Evolutionary conservation across 495 filamentous ascomycete species (phyloP).

Genomic region (Parmelia sp.): DNA sequence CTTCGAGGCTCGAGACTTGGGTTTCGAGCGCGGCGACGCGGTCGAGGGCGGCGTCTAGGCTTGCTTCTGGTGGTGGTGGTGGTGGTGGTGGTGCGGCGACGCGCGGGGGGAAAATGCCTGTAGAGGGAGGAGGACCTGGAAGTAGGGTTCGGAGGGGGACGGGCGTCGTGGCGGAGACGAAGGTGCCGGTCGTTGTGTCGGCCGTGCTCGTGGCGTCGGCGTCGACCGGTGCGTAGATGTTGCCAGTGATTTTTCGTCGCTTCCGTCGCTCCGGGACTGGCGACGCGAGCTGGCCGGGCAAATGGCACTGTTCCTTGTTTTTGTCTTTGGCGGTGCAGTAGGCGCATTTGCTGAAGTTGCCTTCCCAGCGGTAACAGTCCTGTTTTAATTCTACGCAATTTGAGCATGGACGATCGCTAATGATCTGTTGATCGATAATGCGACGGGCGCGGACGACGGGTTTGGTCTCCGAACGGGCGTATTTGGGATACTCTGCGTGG

Average conservation of each 20-base stretch:
- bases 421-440: background rate
- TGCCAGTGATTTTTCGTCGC: conserved; percentile 10
- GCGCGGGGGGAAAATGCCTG: background rate
- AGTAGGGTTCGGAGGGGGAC: background rate
- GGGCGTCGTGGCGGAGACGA: background rate
- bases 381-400: background rate
- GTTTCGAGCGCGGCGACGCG: conserved; percentile 8
- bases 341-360: conserved; percentile 13
- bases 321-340: conserved; percentile 16
- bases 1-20: conserved; percentile 9
- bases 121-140: background rate
- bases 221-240: background rate
- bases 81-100: background rate
- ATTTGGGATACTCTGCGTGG: background rate
- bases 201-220: background rate
- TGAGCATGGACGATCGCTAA: background rate
- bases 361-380: conserved; percentile 4
- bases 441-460: background rate
- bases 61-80: background rate
- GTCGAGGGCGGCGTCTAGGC: background rate
- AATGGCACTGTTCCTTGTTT: conserved; percentile 11
- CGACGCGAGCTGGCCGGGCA: conserved; percentile 6
- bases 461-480: background rate
- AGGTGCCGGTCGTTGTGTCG: background rate
- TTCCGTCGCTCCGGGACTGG: conserved; percentile 4